Percentiles rank a stretch among this genome's conserved stretches.
Evolutionary conservation across 75 land plant species (phyloP).

Genomic region (Ceratopteris richardii): DNA sequence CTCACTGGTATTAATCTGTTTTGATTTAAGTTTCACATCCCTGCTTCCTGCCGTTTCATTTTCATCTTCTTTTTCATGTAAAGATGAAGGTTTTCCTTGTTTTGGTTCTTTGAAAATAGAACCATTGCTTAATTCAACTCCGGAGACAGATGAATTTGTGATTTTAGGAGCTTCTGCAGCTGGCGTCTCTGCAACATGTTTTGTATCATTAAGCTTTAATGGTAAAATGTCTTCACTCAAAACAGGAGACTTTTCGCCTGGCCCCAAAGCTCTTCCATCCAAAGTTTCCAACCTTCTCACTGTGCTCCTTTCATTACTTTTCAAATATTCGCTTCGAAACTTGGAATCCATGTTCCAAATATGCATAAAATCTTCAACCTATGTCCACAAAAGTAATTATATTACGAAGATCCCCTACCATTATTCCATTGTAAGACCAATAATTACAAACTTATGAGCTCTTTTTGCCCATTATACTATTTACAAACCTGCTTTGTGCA

Average conservation of each 20-base stretch:
- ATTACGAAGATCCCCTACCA: too few species aligned
- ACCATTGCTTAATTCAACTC: neutral
- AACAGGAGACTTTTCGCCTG: conserved; percentile 55
- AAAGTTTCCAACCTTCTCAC: conserved; percentile 56
- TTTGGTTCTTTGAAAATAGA: neutral
- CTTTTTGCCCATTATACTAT: neutral
- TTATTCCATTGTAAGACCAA: too few species aligned
- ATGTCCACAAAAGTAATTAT: too few species aligned
- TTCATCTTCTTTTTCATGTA: neutral
- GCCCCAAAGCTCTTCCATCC: conserved; percentile 85
- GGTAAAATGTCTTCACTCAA: neutral
- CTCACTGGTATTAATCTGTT: conserved; percentile 1
- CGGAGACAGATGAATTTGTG: neutral
- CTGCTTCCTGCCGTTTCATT: neutral
- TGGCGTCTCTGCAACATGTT: neutral
- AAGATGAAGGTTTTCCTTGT: neutral
- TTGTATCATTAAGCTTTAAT: neutral
- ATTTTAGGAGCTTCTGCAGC: neutral
- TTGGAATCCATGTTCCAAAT: conserved; percentile 64
- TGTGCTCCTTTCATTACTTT: conserved; percentile 61
- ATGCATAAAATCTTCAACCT: conserved; percentile 56
- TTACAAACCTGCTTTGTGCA: conserved; percentile 38
- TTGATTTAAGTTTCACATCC: neutral
- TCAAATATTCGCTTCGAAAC: conserved; percentile 63
- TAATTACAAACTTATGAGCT: too few species aligned